A percentile compares a stretch with the other conserved stretches of the same genome.
These are phyloP conservation scores for Fragilaria crotonensis DNA, from an alignment of 108 stramenopile genomes.

Conservation along the genomic window DNA sequence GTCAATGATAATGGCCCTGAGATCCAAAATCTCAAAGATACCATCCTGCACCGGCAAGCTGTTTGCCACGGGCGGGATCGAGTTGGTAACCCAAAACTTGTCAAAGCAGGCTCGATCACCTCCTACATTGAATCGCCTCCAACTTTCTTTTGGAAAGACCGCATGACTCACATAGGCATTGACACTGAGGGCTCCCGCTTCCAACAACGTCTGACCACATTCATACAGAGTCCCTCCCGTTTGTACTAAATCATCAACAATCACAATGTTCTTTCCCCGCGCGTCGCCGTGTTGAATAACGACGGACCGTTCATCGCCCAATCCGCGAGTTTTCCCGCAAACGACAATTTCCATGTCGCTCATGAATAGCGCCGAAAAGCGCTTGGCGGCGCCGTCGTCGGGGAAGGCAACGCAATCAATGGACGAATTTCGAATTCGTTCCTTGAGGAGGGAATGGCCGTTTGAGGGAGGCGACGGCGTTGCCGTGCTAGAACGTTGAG, in stretches of 20 bases:
- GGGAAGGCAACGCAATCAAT: constrained; percentile 83
- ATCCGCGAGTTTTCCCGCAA: constrained; percentile 72
- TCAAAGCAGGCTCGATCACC: constrained; percentile 80
- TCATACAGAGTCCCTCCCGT: constrained; percentile 93
- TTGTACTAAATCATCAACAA: constrained; percentile 88
- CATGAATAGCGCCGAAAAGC: constrained; percentile 78
- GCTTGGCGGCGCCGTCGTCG: constrained; percentile 90
- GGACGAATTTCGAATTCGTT: constrained; percentile 25
- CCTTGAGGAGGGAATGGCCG: constrained; percentile 73
- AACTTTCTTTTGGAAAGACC: constrained; percentile 78
- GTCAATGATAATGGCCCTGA: constrained; percentile 57
- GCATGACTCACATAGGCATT: constrained; percentile 78
- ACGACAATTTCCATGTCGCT: constrained; percentile 55
- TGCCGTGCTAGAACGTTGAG: constrained; percentile 47
- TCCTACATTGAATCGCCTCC: constrained; percentile 64
- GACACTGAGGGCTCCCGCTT: constrained; percentile 66
- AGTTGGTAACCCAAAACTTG: constrained; percentile 81
- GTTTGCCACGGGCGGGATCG: constrained; percentile 72
- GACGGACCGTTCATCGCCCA: constrained; percentile 37
- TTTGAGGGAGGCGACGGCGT: constrained; percentile 75
- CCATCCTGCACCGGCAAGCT: constrained; percentile 57
- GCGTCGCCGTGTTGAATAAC: constrained; percentile 59
- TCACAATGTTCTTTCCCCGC: constrained; percentile 49
- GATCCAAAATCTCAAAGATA: constrained; percentile 77
- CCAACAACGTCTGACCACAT: constrained; percentile 60